phyloP scores from a whole-genome alignment of 305 asterid genomes.

The Ajuga reptans region DNA sequence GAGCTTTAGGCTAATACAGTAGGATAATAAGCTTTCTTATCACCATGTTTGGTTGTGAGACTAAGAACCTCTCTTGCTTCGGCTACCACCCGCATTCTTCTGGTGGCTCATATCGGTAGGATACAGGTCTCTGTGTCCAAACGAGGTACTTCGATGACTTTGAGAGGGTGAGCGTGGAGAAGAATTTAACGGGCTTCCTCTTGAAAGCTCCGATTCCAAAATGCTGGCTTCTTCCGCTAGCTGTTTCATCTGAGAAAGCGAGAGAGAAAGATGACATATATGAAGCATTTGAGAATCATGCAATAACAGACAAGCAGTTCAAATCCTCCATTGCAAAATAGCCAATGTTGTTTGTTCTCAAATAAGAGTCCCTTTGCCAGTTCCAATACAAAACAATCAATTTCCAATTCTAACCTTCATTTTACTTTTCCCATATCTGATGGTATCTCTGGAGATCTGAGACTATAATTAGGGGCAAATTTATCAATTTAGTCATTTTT shows the following conservation, averaged over 20 bases:
- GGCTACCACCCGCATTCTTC: slow-evolving; percentile 38
- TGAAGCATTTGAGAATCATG: neutral
- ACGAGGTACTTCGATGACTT: slow-evolving; percentile 38
- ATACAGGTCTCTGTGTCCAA: slow-evolving; percentile 56
- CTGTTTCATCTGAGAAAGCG: slow-evolving; percentile 45
- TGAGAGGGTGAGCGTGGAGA: slow-evolving; percentile 60
- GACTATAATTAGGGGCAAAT: no score
- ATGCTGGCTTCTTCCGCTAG: slow-evolving; percentile 60
- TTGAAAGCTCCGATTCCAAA: slow-evolving; percentile 45
- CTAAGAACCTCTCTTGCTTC: slow-evolving; percentile 41
- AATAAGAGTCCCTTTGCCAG: no score
- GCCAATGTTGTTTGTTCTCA: no score
- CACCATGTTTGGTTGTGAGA: neutral
- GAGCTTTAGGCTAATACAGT: neutral
- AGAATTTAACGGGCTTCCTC: slow-evolving; percentile 37
- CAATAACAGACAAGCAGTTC: neutral
- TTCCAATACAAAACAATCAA: no score
- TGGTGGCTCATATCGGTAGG: slow-evolving; percentile 33
- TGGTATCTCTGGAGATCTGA: no score
- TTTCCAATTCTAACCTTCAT: no score
- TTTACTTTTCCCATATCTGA: no score
- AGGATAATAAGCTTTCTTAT: slow-evolving; percentile 20
- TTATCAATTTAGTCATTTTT: no score
- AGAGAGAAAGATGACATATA: no score
- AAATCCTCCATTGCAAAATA: neutral